These are phyloP conservation scores for Evernia prunastri DNA, from an alignment of 495 filamentous ascomycete genomes.

Conservation along the genomic window DNA sequence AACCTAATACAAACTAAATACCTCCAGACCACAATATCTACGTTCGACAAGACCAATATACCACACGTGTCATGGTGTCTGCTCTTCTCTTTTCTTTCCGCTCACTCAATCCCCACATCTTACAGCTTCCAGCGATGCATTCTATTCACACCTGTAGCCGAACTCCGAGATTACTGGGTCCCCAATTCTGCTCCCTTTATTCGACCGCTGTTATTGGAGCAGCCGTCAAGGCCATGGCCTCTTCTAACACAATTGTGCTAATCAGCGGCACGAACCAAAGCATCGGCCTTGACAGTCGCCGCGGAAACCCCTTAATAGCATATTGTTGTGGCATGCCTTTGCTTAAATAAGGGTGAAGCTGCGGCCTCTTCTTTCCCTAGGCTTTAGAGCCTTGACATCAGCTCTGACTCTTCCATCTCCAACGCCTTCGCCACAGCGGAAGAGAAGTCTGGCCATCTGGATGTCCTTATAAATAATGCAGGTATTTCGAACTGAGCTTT, in stretches of 20 bases:
- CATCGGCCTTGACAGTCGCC: slow-evolving; percentile 39
- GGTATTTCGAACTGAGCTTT: slow-evolving; percentile 14
- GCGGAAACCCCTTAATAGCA: slow-evolving; percentile 32
- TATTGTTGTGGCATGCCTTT: slow-evolving; percentile 37
- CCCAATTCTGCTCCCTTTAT: no score
- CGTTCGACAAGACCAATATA: neutral
- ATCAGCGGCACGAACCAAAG: slow-evolving; percentile 44
- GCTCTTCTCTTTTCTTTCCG: no score
- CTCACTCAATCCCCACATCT: neutral
- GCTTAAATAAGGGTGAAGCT: slow-evolving; percentile 24
- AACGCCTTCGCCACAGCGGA: slow-evolving; percentile 33
- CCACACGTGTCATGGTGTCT: neutral
- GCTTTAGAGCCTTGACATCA: slow-evolving; percentile 40
- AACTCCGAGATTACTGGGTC: no score
- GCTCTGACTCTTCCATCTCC: slow-evolving; percentile 35
- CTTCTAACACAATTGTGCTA: slow-evolving; percentile 33
- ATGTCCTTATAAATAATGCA: slow-evolving; percentile 40
- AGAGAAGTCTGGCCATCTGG: slow-evolving; percentile 28
- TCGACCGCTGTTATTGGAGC: neutral
- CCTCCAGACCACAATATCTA: no score
- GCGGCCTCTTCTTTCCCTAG: slow-evolving; percentile 23
- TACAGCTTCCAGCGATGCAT: neutral
- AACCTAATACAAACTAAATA: no score
- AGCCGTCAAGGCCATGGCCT: slow-evolving; percentile 2
- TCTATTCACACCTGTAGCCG: neutral